These are phyloP conservation scores for Anacardium occidentale DNA, from an alignment of 345 rosid genomes.

Conservation along the genomic window DNA sequence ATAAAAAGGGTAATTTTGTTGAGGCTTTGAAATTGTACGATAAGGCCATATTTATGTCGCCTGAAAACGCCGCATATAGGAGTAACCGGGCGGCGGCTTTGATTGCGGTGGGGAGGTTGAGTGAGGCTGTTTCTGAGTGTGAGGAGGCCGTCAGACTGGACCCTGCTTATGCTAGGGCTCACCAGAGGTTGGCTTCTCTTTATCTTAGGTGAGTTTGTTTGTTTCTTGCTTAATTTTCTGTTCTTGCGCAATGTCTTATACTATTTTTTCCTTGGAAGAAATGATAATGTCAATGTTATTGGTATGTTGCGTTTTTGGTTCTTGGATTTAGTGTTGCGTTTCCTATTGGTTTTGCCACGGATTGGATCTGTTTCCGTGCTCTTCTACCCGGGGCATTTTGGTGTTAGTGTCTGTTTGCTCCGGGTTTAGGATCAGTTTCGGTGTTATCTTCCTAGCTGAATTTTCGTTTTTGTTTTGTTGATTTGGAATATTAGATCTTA, in stretches of 20 bases:
- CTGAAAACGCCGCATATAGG: constrained; percentile 70
- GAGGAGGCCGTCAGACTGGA: constrained; percentile 83
- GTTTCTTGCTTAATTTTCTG: background rate
- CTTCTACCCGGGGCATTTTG: background rate
- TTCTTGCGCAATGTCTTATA: background rate
- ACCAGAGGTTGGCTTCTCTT: constrained; percentile 75
- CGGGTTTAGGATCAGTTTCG: background rate
- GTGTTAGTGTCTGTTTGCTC: constrained; percentile 8
- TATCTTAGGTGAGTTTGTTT: constrained; percentile 57
- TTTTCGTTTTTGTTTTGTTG: background rate
- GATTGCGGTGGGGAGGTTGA: constrained; percentile 64
- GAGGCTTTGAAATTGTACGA: constrained; percentile 80
- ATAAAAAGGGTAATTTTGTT: constrained; percentile 57
- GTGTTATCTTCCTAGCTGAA: constrained; percentile 4
- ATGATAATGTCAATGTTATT: background rate
- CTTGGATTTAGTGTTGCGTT: constrained; percentile 7
- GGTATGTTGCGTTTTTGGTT: background rate
- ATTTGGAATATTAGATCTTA: constrained; percentile 5
- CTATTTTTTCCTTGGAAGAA: background rate
- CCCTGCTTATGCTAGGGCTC: constrained; percentile 70
- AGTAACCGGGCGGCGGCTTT: constrained; percentile 90
- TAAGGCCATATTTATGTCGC: constrained; percentile 68
- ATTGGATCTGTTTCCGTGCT: constrained; percentile 12
- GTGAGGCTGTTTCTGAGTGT: constrained; percentile 80
- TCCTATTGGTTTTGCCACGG: constrained; percentile 17